Conservation (phyloP, 768 basidiomycete species). For the Lanmaoa pseudosensibilis region DNA sequence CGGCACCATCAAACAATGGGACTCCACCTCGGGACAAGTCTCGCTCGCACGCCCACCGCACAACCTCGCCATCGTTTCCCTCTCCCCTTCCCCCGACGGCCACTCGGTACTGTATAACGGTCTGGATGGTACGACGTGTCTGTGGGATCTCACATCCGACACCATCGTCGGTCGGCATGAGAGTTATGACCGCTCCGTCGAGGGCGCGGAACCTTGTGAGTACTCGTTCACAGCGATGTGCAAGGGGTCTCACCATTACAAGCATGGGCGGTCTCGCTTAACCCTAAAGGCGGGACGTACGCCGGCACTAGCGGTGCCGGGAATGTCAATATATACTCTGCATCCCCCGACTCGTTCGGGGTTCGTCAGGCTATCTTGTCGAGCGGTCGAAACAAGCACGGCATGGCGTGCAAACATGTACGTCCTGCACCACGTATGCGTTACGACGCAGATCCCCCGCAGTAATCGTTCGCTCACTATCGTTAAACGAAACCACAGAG, state of each 20-base stretch:
- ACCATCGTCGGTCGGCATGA: constrained; percentile 64
- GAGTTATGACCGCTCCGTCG: constrained; percentile 64
- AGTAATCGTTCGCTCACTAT: background rate
- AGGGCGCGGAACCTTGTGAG: constrained; percentile 67
- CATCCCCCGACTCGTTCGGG: constrained; percentile 65
- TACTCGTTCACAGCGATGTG: constrained; percentile 13
- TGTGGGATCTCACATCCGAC: constrained; percentile 71
- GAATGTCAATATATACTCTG: constrained; percentile 72
- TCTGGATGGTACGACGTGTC: constrained; percentile 76
- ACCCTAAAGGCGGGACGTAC: constrained; percentile 72
- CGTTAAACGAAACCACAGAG: constrained; percentile 50
- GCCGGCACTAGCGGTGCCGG: constrained; percentile 74
- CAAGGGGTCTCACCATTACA: background rate
- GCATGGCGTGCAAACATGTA: constrained; percentile 73
- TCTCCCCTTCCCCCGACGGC: constrained; percentile 71
- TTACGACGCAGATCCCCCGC: background rate
- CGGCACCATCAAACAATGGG: constrained; percentile 74
- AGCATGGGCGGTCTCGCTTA: constrained; percentile 87
- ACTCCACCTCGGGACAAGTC: constrained; percentile 63
- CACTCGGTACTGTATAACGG: constrained; percentile 72
- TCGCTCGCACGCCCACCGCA: constrained; percentile 65
- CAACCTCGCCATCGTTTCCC: constrained; percentile 80
- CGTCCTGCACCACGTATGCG: constrained; percentile 26
- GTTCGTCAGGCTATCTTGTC: constrained; percentile 55
- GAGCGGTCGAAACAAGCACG: constrained; percentile 74